Conservation (phyloP, 1,284 basidiomycete species). For the Puccinia sorghi region DNA sequence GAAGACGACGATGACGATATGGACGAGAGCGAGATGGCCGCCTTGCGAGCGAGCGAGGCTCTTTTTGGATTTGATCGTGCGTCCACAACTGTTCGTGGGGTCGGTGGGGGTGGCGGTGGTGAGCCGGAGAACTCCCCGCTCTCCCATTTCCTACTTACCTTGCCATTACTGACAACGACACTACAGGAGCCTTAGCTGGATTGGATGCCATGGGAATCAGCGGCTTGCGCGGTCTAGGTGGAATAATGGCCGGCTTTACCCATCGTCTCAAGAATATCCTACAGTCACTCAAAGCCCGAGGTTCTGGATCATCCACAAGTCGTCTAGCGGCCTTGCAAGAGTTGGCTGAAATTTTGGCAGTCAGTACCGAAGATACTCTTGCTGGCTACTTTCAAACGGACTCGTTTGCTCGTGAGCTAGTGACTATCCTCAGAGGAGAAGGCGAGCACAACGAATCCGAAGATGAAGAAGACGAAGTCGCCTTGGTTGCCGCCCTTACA, state of each 20-base stretch:
- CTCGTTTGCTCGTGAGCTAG: slow-evolving; percentile 85
- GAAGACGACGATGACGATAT: slow-evolving; percentile 50
- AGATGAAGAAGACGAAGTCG: slow-evolving; percentile 73
- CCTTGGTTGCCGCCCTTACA: slow-evolving; percentile 68
- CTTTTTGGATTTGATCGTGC: slow-evolving; percentile 49
- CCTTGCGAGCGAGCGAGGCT: slow-evolving; percentile 44
- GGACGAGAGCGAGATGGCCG: slow-evolving; percentile 49
- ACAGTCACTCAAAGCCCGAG: slow-evolving; percentile 75
- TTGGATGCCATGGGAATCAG: slow-evolving; percentile 46
- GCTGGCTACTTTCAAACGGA: slow-evolving; percentile 92
- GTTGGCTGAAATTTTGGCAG: slow-evolving; percentile 87
- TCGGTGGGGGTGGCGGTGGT: slow-evolving; percentile 38
- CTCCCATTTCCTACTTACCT: slow-evolving; percentile 10
- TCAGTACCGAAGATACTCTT: slow-evolving; percentile 95
- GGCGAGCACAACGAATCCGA: slow-evolving; percentile 52
- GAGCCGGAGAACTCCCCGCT: slow-evolving; percentile 47
- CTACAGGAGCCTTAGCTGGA: slow-evolving; percentile 31
- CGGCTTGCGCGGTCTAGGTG: slow-evolving; percentile 66
- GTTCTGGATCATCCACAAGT: slow-evolving; percentile 75
- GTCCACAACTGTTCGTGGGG: slow-evolving; percentile 41
- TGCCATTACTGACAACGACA: slow-evolving; percentile 15
- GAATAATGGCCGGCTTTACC: slow-evolving; percentile 84
- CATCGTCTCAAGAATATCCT: slow-evolving; percentile 84
- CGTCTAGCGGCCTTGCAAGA: slow-evolving; percentile 84
- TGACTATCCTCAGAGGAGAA: slow-evolving; percentile 80